These are phyloP conservation scores for Colletotrichum sublineola DNA, from an alignment of 2,329 filamentous ascomycete genomes.

Conservation along the genomic window DNA sequence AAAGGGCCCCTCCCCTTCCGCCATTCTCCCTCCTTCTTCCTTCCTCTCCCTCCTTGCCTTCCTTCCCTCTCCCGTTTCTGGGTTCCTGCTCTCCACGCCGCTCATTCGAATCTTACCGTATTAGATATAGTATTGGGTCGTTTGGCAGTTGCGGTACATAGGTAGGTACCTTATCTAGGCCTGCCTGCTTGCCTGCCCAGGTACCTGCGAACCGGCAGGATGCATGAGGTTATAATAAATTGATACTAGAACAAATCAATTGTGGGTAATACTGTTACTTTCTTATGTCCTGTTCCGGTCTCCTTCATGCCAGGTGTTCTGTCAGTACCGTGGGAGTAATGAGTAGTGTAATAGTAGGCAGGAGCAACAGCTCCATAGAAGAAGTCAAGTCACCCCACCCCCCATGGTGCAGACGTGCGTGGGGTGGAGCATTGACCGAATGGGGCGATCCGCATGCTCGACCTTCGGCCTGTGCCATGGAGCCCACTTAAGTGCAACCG, in stretches of 20 bases:
- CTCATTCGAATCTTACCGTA: slow-evolving; percentile 27
- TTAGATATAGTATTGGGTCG: slow-evolving; percentile 3
- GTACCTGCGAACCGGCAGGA: background rate
- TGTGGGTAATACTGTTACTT: no score
- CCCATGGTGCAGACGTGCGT: background rate
- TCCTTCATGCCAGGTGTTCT: no score
- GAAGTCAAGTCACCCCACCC: background rate
- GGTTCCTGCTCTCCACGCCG: background rate
- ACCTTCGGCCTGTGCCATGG: slow-evolving; percentile 7
- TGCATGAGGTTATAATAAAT: no score
- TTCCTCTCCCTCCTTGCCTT: background rate
- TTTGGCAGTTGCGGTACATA: background rate
- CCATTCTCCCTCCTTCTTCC: background rate
- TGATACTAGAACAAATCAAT: no score
- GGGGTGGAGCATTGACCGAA: slow-evolving; percentile 19
- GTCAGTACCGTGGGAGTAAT: no score
- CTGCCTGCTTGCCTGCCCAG: no score
- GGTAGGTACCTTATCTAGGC: background rate
- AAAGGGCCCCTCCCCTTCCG: slow-evolving; percentile 3
- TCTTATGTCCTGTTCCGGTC: no score
- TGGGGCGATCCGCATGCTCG: slow-evolving; percentile 29
- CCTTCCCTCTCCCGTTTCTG: background rate
- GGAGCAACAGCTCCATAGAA: background rate
- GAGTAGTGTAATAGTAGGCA: background rate
- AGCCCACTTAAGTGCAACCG: slow-evolving; percentile 27